Conservation (phyloP, 768 basidiomycete species). For the Tephrocybe sp. region DNA sequence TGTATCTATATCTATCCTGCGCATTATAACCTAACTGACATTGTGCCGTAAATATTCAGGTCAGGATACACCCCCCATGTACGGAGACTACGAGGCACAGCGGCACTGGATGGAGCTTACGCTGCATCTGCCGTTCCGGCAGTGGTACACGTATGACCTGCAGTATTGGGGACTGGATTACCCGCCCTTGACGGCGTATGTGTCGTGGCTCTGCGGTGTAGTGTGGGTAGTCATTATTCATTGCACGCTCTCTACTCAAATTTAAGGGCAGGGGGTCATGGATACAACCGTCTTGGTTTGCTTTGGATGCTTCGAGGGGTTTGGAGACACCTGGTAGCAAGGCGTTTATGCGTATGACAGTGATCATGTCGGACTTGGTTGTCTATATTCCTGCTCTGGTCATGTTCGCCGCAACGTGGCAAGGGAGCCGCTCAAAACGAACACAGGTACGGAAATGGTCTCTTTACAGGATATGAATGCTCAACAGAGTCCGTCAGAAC, state of each 20-base stretch:
- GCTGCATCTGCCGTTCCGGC: constrained; percentile 64
- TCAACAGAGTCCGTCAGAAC: constrained; percentile 42
- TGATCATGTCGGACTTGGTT: constrained; percentile 64
- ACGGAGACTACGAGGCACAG: constrained; percentile 92
- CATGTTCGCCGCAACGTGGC: constrained; percentile 67
- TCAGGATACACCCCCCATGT: constrained; percentile 73
- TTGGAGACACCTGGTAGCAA: constrained; percentile 67
- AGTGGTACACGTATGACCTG: constrained; percentile 90
- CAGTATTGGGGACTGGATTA: constrained; percentile 96
- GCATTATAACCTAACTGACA: no score
- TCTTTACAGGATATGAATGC: not conserved
- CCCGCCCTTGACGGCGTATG: constrained; percentile 89
- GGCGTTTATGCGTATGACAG: constrained; percentile 79
- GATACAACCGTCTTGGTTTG: constrained; percentile 67
- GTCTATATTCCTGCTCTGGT: constrained; percentile 77
- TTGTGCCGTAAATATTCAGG: constrained; percentile 46
- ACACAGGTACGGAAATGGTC: constrained; percentile 60
- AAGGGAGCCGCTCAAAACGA: constrained; percentile 66
- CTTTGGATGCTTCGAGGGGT: constrained; percentile 67
- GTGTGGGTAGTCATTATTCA: constrained; percentile 47
- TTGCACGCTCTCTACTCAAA: not conserved
- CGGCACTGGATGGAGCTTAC: constrained; percentile 96
- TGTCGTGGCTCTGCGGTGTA: constrained; percentile 80
- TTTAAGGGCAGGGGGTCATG: constrained; percentile 29
- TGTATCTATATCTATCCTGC: constrained; percentile 21